Evolutionary conservation across 2,329 filamentous ascomycete genomes (phyloP).

Genomic region (Alternaria postmessia): DNA sequence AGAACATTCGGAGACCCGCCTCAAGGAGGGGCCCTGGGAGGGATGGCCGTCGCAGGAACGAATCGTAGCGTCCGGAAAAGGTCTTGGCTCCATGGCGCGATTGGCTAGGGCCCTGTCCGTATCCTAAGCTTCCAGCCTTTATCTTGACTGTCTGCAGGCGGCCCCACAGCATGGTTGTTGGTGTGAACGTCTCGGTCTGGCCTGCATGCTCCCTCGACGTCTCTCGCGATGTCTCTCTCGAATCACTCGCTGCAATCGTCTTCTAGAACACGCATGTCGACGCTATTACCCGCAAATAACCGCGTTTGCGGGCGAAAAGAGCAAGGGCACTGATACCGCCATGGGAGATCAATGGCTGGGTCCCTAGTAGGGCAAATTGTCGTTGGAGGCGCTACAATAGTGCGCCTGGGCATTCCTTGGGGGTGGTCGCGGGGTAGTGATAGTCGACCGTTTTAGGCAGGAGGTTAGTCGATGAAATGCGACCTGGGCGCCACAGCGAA

Average conservation of each 20-base stretch:
- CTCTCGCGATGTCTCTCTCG: neutral
- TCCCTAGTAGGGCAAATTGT: slow-evolving; percentile 1
- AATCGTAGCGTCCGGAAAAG: slow-evolving; percentile 2
- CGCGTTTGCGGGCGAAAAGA: slow-evolving; percentile 1
- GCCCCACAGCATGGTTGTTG: slow-evolving; percentile 11
- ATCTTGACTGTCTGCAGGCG: slow-evolving; percentile 11
- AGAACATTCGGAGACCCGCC: slow-evolving; percentile 5
- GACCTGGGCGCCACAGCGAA: slow-evolving; percentile 19
- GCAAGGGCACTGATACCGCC: slow-evolving; percentile 12
- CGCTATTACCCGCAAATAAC: slow-evolving; percentile 10
- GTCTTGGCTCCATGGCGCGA: slow-evolving; percentile 8
- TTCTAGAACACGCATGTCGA: neutral
- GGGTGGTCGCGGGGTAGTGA: slow-evolving; percentile 14
- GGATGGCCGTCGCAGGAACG: neutral
- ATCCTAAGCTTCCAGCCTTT: slow-evolving; percentile 16
- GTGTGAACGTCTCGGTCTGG: slow-evolving; percentile 1
- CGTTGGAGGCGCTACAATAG: slow-evolving; percentile 16
- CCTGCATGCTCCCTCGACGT: neutral
- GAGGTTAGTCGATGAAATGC: slow-evolving; percentile 12
- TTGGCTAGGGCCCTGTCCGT: slow-evolving; percentile 8
- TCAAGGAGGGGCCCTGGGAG: neutral
- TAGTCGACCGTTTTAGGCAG: slow-evolving; percentile 18
- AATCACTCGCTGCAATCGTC: neutral
- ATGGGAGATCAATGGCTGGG: neutral
- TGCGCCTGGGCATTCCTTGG: slow-evolving; percentile 15